Conservation (phyloP, 768 basidiomycete species). For the Amanita exitialis region DNA sequence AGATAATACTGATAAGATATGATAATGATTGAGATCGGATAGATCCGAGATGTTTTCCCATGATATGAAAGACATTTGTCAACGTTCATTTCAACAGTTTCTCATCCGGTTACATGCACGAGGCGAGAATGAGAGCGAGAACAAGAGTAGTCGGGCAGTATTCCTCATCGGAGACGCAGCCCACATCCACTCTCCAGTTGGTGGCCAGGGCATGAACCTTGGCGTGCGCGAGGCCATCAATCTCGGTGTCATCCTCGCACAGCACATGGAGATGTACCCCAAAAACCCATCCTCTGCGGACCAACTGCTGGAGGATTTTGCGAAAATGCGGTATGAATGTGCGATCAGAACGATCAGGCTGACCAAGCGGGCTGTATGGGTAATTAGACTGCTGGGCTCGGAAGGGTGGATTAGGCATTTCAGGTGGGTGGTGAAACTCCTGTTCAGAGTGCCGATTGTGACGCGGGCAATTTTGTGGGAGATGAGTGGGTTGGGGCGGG, state of each 20-base stretch:
- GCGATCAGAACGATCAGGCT: slow-evolving; percentile 32
- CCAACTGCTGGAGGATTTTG: slow-evolving; percentile 23
- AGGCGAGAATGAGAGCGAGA: not conserved
- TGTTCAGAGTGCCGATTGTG: slow-evolving; percentile 8
- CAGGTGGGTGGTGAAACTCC: not conserved
- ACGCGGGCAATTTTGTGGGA: slow-evolving; percentile 13
- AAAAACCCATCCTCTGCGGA: slow-evolving; percentile 16
- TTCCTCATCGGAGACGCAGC: slow-evolving; percentile 23
- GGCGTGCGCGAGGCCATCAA: slow-evolving; percentile 42
- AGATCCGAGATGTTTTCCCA: too few relatives aligned
- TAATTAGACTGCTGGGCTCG: not conserved
- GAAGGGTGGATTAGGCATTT: not conserved
- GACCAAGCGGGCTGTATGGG: slow-evolving; percentile 22
- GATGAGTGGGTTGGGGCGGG: slow-evolving; percentile 17
- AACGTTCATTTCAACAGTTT: too few relatives aligned
- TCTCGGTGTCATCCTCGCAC: slow-evolving; percentile 29
- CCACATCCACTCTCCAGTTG: slow-evolving; percentile 37
- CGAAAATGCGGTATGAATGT: slow-evolving; percentile 20
- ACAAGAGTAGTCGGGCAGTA: slow-evolving; percentile 8
- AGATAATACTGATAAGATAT: too few relatives aligned
- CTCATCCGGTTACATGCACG: slow-evolving; percentile 17
- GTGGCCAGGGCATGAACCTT: slow-evolving; percentile 50
- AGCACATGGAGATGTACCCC: slow-evolving; percentile 16
- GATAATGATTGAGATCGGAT: too few relatives aligned
- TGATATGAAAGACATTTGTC: too few relatives aligned